Base-by-base conservation (phyloP, 2,329 filamentous ascomycete genomes). In the Fusarium sp. region DNA sequence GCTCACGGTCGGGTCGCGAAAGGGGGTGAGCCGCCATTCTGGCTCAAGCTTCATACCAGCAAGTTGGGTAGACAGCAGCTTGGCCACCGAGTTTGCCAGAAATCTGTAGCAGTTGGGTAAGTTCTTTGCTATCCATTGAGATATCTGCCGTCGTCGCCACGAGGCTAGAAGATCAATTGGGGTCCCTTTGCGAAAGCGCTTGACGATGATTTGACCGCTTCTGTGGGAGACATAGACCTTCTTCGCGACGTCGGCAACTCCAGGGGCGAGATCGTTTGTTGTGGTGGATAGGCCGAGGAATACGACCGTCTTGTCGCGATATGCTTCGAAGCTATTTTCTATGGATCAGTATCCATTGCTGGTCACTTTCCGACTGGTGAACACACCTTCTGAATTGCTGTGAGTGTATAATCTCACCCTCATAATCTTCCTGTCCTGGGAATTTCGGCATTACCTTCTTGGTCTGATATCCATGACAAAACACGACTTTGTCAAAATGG, bases 391-490 rank as follows among this genome's bases (percentile, higher is more conserved):
- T 48, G 1, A 64, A 67, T 23, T 67, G 63, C 17, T 67, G 64
- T 2, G 64, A 53, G 25, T 67, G 64, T 2, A 67, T 33, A 4
- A 67, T 47, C 2, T 64, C 30, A 0, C 64, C 64, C 6, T 59
- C 17, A 1, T 44, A 67, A 0, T 10, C 6, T 0, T 50, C 30
- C 17, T 67, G 64, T 0, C 64, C 64, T 2, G 48, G 63, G 15
- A 67, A 67, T 0, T 6, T 20, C 2, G 64, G 64, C 63, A 67
- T 67, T 1, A 22, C 19, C 15, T 19, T 67, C 4, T 39, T 3
- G 4, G 64, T 67, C 19, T 67, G 64, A 5, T 67, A 67, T 0
- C 64, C 64, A 15, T 67, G 64, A 1, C 64, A 67, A 9, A 67
- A 67, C 1, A 62, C 58, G 7, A 67, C 49, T 22, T 67, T 67